Base-by-base conservation (phyloP, 2,329 filamentous ascomycete genomes). In the Colletotrichum shisoi region DNA sequence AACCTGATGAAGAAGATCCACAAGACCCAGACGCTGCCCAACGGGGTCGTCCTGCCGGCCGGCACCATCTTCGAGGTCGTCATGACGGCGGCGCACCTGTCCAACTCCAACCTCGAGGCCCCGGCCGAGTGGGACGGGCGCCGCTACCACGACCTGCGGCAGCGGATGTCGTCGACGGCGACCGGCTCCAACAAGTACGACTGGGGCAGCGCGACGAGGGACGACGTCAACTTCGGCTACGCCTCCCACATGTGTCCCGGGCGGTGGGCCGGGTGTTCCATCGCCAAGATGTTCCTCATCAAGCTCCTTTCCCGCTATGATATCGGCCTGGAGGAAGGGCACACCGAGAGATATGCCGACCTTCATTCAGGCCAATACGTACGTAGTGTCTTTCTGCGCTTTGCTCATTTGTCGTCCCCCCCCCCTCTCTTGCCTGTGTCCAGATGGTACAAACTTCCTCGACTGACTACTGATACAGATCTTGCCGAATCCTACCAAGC, bases 271-370 rank as follows among this genome's bases (percentile, higher is more conserved):
- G 64, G 64, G 8, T 67, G 64, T 17, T 64, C 64, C n/a, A 67
- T 67, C 39, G 64, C 64, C 13, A 67, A 67, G 37, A 67, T 67
- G 64, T 64, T 67, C 12, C 64, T 67, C 24, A 63, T 67, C 40
- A 67, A 67, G 37, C 60, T 67, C 4, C 49, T 67, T 2, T 13
- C 54, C 8, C 15, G 49, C 4, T 60, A 56, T 15, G 12, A 56
- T 17, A 56, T 67, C 8, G 19, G 37, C 11, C 64, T 54, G 4
- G 64, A 67, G n/a, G 48, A 67, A 5, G 61, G 61, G 4, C 54
- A 27, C 27, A 67, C 40, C 3, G 61, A 64, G 37, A 54, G 64
- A n/a, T 67, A 67, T 17, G 7, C n/a, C n/a, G 61, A 67, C 7
- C 4, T 59, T 3, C 64, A 67, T 17, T 67, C 49, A 3, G 64